Evolutionary conservation across 2,329 filamentous ascomycete genomes (phyloP).

Genomic region (Aspergillus ochraceus): DNA sequence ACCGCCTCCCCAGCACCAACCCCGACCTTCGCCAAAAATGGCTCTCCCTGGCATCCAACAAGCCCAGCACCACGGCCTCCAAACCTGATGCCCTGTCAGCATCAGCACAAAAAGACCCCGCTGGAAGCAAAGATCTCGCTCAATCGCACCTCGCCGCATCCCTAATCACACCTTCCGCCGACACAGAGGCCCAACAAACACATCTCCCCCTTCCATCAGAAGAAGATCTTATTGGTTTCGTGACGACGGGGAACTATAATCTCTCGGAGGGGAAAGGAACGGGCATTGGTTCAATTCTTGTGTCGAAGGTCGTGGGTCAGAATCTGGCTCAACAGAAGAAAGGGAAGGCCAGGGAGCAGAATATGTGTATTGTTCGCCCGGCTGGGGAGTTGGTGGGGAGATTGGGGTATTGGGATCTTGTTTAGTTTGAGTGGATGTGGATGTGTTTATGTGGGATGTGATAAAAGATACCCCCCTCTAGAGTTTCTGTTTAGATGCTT

Average conservation of each 20-base stretch:
- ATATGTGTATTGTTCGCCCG: slow-evolving; percentile 74
- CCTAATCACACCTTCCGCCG: slow-evolving; percentile 41
- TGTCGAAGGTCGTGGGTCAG: slow-evolving; percentile 53
- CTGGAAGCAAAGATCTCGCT: slow-evolving; percentile 20
- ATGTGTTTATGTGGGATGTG: not conserved
- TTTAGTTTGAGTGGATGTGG: slow-evolving; percentile 37
- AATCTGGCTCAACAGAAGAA: slow-evolving; percentile 4
- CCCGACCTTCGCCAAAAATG: slow-evolving; percentile 65
- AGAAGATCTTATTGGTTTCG: slow-evolving; percentile 81
- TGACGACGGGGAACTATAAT: slow-evolving; percentile 83
- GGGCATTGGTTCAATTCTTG: slow-evolving; percentile 70
- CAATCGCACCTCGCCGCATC: slow-evolving; percentile 31
- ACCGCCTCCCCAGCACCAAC: slow-evolving; percentile 68
- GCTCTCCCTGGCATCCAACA: slow-evolving; percentile 58
- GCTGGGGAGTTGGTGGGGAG: slow-evolving; percentile 77
- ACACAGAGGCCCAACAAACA: slow-evolving; percentile 38
- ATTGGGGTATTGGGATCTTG: slow-evolving; percentile 73
- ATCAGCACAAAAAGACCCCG: slow-evolving; percentile 2
- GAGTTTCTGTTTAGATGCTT: not conserved
- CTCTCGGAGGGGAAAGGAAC: slow-evolving; percentile 73
- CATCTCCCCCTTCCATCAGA: slow-evolving; percentile 65
- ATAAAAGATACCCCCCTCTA: not conserved
- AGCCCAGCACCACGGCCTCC: slow-evolving; percentile 1
- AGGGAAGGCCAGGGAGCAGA: slow-evolving; percentile 14
- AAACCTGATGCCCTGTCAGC: not conserved